phyloP scores from a whole-genome alignment of 306 rosid species.

The Acacia confusa region DNA sequence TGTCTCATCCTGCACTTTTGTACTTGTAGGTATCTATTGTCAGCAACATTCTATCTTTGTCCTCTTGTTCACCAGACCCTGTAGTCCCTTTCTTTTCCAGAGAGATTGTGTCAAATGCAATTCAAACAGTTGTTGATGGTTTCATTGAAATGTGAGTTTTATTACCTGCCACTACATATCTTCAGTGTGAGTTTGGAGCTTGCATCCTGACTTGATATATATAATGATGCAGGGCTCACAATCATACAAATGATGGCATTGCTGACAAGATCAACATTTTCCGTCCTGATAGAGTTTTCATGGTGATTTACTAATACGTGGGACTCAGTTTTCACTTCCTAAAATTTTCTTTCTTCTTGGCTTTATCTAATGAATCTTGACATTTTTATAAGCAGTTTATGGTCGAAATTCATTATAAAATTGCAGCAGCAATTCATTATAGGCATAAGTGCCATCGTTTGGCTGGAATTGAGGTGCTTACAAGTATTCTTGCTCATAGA shows the following conservation, averaged over 20 bases:
- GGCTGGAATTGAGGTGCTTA: slow-evolving; percentile 82
- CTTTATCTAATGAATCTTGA: slow-evolving; percentile 36
- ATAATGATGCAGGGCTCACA: slow-evolving; percentile 59
- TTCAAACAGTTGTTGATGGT: slow-evolving; percentile 87
- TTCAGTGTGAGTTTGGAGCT: neutral
- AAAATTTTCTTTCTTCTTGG: slow-evolving; percentile 22
- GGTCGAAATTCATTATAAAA: slow-evolving; percentile 79
- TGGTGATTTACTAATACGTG: slow-evolving; percentile 49
- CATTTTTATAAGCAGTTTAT: slow-evolving; percentile 63
- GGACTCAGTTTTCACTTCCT: slow-evolving; percentile 9
- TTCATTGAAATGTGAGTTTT: slow-evolving; percentile 70
- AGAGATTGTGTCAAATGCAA: slow-evolving; percentile 53
- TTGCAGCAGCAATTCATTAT: slow-evolving; percentile 79
- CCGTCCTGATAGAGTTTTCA: slow-evolving; percentile 87
- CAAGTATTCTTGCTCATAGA: slow-evolving; percentile 68
- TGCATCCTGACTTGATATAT: slow-evolving; percentile 31
- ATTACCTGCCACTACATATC: slow-evolving; percentile 13
- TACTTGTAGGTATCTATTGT: slow-evolving; percentile 75
- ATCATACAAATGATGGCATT: slow-evolving; percentile 48
- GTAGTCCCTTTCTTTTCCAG: slow-evolving; percentile 68
- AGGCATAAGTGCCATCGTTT: slow-evolving; percentile 85
- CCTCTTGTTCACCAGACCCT: slow-evolving; percentile 71
- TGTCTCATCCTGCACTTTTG: slow-evolving; percentile 24
- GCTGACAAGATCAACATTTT: slow-evolving; percentile 83
- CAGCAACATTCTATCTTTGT: slow-evolving; percentile 70